These are phyloP conservation scores for Schwanniomyces sp. DNA, from an alignment of 805 yeast species.

Conservation along the genomic window DNA sequence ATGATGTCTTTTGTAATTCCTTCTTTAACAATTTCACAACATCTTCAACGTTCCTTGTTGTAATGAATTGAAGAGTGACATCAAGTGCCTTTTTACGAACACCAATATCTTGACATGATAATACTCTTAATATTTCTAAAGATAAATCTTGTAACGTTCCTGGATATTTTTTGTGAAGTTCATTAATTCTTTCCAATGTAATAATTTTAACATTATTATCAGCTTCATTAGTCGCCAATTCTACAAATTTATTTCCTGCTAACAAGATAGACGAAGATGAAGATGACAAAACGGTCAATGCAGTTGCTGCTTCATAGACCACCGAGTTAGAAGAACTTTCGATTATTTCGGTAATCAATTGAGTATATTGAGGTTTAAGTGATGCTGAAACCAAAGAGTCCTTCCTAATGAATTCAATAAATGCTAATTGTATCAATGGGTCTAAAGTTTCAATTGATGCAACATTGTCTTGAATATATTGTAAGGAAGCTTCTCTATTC, in stretches of 20 bases:
- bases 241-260: conserved; percentile 85
- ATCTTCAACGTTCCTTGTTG: conserved; percentile 90
- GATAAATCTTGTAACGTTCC: conserved; percentile 83
- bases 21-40: conserved; percentile 89
- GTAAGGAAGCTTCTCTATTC: conserved; percentile 81
- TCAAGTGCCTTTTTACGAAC: conserved; percentile 87
- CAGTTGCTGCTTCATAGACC: conserved; percentile 86
- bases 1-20: conserved; percentile 76
- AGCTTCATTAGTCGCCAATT: conserved; percentile 86
- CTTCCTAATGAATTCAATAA: conserved; percentile 85
- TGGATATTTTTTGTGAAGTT: conserved; percentile 69
- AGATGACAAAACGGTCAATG: conserved; percentile 62
- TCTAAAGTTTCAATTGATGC: conserved; percentile 64
- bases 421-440: conserved; percentile 81
- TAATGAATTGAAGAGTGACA: conserved; percentile 75
- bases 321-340: conserved; percentile 71
- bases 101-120: conserved; percentile 86
- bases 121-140: conserved; percentile 81
- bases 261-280: conserved; percentile 67
- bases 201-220: conserved; percentile 94
- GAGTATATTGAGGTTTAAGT: conserved; percentile 68
- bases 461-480: conserved; percentile 73
- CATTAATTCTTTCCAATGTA: conserved; percentile 81
- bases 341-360: conserved; percentile 68
- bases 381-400: conserved; percentile 69